Conservation (phyloP, 1,284 basidiomycete species). For the Schizophyllum commune region DNA sequence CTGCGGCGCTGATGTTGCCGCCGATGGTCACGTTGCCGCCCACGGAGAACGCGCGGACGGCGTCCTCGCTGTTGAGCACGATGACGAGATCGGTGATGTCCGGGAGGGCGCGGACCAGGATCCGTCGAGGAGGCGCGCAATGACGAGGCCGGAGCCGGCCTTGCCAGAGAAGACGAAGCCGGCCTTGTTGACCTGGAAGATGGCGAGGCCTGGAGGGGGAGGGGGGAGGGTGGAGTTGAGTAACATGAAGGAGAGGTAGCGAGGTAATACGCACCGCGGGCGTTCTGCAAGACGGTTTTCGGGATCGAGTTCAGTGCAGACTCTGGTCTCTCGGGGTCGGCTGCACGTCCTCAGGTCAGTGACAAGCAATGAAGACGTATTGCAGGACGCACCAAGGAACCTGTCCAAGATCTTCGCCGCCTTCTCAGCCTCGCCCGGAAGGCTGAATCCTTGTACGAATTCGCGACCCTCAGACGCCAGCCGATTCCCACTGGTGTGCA, state of each 20-base stretch:
- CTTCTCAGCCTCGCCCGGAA: conserved; percentile 86
- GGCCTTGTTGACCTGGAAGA: conserved; percentile 92
- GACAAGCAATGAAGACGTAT: not conserved
- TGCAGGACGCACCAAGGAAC: conserved; percentile 83
- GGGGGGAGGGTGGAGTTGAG: conserved; percentile 1
- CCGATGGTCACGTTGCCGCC: conserved; percentile 97
- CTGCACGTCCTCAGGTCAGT: conserved; percentile 31
- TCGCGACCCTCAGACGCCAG: conserved; percentile 66
- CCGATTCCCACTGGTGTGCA: conserved; percentile 55
- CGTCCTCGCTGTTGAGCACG: conserved; percentile 95
- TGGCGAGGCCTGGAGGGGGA: conserved; percentile 65
- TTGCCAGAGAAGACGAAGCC: conserved; percentile 97
- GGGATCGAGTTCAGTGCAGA: conserved; percentile 94
- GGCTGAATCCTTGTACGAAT: conserved; percentile 76
- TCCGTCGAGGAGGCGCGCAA: conserved; percentile 91
- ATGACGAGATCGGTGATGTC: conserved; percentile 85
- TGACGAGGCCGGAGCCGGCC: conserved; percentile 90
- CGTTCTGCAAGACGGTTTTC: conserved; percentile 85
- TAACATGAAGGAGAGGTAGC: not conserved
- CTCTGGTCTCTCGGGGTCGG: conserved; percentile 82
- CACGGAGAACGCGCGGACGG: conserved; percentile 89
- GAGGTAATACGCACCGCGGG: conserved; percentile 58
- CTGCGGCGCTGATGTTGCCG: conserved; percentile 76
- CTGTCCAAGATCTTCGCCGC: conserved; percentile 86
- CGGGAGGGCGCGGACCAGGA: conserved; percentile 97